Evolutionary conservation across 148 eudicot genomes (phyloP).

Genomic region (Camellia granthamiana): DNA sequence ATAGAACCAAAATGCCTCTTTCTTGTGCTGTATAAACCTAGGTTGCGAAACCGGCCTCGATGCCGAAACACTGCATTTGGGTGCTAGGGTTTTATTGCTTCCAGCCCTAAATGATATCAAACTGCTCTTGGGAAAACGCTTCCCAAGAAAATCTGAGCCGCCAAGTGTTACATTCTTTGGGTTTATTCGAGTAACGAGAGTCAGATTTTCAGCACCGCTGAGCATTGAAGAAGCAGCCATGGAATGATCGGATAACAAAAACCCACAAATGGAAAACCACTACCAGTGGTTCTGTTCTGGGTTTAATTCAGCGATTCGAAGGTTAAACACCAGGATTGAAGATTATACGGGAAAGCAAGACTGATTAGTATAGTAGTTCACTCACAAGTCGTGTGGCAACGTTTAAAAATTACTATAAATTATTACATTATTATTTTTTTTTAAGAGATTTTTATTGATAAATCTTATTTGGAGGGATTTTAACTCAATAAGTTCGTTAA

Average conservation of each 20-base stretch:
- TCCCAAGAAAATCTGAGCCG: conserved; percentile 45
- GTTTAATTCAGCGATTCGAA: neutral
- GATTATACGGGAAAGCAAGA: no score
- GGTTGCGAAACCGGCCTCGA: conserved; percentile 77
- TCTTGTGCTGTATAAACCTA: conserved; percentile 86
- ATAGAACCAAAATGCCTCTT: conserved; percentile 94
- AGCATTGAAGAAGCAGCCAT: conserved; percentile 75
- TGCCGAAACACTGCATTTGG: conserved; percentile 56
- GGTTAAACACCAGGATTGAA: no score
- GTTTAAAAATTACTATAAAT: no score
- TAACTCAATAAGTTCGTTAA: no score
- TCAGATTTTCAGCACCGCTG: conserved; percentile 46
- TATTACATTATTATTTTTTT: no score
- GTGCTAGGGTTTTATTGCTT: conserved; percentile 25
- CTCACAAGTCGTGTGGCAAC: no score
- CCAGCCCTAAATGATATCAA: conserved; percentile 24
- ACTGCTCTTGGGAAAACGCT: conserved; percentile 32
- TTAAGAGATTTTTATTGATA: no score
- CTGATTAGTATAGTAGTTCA: no score
- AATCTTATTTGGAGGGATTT: no score
- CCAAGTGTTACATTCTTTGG: conserved; percentile 37
- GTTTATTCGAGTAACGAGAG: conserved; percentile 28
- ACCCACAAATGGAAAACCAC: neutral
- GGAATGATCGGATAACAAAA: conserved; percentile 5
- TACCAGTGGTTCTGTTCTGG: neutral